Base-by-base conservation (phyloP, 768 basidiomycete species). In the Amyloporia xantha region DNA sequence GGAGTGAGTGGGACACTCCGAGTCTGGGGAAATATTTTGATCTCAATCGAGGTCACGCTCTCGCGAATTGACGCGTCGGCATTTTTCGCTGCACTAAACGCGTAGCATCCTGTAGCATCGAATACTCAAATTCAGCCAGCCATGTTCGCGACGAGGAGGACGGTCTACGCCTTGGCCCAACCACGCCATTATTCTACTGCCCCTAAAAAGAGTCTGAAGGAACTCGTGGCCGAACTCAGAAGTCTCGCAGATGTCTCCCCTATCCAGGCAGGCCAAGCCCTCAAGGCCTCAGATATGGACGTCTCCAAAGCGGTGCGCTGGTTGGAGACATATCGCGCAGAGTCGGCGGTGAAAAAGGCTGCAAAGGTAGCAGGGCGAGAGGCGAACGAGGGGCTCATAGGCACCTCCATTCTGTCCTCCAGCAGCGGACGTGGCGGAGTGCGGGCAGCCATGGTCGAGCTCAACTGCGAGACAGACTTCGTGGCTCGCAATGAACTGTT, bases 401-500 rank as follows among this genome's bases (percentile, higher is more conserved):
- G 82, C 47, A 71, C 86, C n/a, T 82, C 80, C 38, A 67, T 91
- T 10, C 74, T 95, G 20, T 82, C 87, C 15, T n/a, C n/a, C n/a
- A n/a, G n/a, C n/a, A 70, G 76, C 12, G 88, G 85, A 13, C 64
- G 64, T 17, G 74, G 74, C 1, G 73, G 77, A 33, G 67, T 88
- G 28, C 79, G 89, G 30, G 91, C 87, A 10, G 82, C 86, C 17
- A 86, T 96, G 78, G 71, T 97, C 49, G 94, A 98, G 66, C 72
- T 96, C 52, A 91, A 90, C 57, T 97, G 94, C 70, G 94, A 98
- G 70, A 96, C 94, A 45, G 94, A 98, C 69, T 98, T 96, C 62
- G 94, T 98, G 24, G 90, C 83, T 20, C 71, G 89, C 54, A 94
- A 91, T 58, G 79, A 84, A 50, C 71, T 91, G 11, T 98, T 98